These are phyloP conservation scores for Globisporangium emineosum DNA, from an alignment of 352 stramenopile species.

Conservation along the genomic window DNA sequence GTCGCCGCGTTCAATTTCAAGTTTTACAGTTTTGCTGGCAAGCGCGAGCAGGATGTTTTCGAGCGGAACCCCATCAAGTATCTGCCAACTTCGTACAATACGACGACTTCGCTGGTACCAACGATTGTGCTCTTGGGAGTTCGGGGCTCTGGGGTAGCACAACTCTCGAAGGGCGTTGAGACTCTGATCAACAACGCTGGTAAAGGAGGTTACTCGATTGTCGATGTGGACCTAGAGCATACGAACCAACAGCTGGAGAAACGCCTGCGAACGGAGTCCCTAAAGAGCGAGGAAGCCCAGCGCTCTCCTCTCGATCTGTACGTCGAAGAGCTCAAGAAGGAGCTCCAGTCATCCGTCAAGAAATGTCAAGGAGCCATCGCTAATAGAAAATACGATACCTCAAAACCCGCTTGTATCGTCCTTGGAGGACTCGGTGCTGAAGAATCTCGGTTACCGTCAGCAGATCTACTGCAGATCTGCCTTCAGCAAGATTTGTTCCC, in stretches of 20 bases:
- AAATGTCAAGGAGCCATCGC: neutral
- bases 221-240: slow-evolving; percentile 18
- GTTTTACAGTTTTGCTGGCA: slow-evolving; percentile 58
- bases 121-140: slow-evolving; percentile 53
- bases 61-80: slow-evolving; percentile 45
- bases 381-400: neutral
- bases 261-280: slow-evolving; percentile 19
- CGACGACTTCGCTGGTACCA: slow-evolving; percentile 35
- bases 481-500: slow-evolving; percentile 50
- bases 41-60: slow-evolving; percentile 38
- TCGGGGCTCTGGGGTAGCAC: slow-evolving; percentile 24
- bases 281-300: slow-evolving; percentile 17
- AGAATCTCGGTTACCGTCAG: slow-evolving; percentile 26
- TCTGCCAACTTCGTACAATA: slow-evolving; percentile 23
- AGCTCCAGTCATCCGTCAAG: slow-evolving; percentile 12
- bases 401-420: neutral
- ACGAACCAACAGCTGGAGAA: slow-evolving; percentile 6
- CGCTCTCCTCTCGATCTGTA: slow-evolving; percentile 13
- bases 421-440: slow-evolving; percentile 18
- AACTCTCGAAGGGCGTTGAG: slow-evolving; percentile 10
- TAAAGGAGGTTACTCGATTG: slow-evolving; percentile 11
- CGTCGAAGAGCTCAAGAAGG: slow-evolving; percentile 20
- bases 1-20: slow-evolving; percentile 40
- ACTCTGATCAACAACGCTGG: slow-evolving; percentile 8
- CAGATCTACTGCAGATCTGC: slow-evolving; percentile 35